Conservation (phyloP, 306 rosid species). For the Phaseolus lunatus region DNA sequence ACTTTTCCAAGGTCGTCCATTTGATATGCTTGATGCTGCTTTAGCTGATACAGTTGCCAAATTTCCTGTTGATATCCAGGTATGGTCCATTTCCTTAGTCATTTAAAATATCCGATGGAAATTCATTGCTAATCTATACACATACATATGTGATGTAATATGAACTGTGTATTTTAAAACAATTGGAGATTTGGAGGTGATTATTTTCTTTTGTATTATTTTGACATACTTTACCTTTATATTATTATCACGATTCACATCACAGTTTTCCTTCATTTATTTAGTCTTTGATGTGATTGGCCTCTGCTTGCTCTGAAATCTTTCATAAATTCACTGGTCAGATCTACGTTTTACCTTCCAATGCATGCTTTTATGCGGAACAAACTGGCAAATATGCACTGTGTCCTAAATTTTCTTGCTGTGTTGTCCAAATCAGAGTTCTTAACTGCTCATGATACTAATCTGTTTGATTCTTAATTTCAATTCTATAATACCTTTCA, state of each 20-base stretch:
- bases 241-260: background rate
- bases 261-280: background rate
- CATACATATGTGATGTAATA: background rate
- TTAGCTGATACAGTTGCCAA: constrained; percentile 58
- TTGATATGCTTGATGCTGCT: constrained; percentile 70
- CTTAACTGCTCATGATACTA: background rate
- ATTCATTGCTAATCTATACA: background rate
- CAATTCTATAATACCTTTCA: constrained; percentile 11
- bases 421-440: background rate
- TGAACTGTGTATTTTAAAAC: background rate
- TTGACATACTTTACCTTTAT: background rate
- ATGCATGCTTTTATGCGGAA: background rate
- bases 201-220: background rate
- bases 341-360: background rate
- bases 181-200: background rate
- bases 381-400: background rate
- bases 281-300: background rate
- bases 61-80: constrained; percentile 72
- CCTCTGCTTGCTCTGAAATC: background rate
- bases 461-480: constrained; percentile 5
- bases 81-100: constrained; percentile 20
- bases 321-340: background rate
- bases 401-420: background rate
- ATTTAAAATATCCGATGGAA: background rate
- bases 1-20: constrained; percentile 65